A percentile compares a stretch with the other conserved stretches of the same genome.
Evolutionary conservation across 1,284 basidiomycete genomes (phyloP).

Genomic region (Golubevia sp.): DNA sequence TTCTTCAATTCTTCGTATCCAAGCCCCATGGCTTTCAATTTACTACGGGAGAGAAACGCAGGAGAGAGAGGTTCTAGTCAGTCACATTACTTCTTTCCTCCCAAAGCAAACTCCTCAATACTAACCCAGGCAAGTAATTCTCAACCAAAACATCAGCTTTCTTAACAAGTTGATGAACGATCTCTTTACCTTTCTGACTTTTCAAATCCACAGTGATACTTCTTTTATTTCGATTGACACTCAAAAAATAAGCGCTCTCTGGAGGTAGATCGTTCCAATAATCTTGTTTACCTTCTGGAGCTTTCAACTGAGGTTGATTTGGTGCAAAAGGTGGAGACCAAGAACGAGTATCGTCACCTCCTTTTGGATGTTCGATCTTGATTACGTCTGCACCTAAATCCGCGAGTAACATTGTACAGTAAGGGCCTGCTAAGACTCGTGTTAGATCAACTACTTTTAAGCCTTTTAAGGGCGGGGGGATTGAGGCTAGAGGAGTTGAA

Average conservation of each 20-base stretch:
- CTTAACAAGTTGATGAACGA: slow-evolving; percentile 75
- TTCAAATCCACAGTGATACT: slow-evolving; percentile 85
- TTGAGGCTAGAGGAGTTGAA: slow-evolving; percentile 41
- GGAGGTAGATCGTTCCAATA: slow-evolving; percentile 69
- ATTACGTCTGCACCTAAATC: slow-evolving; percentile 88
- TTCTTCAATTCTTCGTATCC: slow-evolving; percentile 81
- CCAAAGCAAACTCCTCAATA: no score
- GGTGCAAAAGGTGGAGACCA: slow-evolving; percentile 71
- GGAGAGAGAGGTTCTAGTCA: no score
- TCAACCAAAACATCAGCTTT: slow-evolving; percentile 85
- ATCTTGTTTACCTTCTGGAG: slow-evolving; percentile 66
- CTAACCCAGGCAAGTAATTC: slow-evolving; percentile 65
- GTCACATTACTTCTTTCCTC: no score
- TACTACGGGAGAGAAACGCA: slow-evolving; percentile 64
- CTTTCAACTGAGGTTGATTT: slow-evolving; percentile 64
- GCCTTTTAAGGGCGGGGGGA: slow-evolving; percentile 74
- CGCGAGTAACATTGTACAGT: slow-evolving; percentile 76
- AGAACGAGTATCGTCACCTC: slow-evolving; percentile 84
- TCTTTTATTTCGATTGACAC: slow-evolving; percentile 81
- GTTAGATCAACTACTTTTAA: slow-evolving; percentile 83
- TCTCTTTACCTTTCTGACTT: slow-evolving; percentile 74
- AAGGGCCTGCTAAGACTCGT: slow-evolving; percentile 85
- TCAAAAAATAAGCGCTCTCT: slow-evolving; percentile 90
- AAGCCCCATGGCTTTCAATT: slow-evolving; percentile 80
- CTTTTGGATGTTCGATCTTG: slow-evolving; percentile 68